These are phyloP conservation scores for Tulasnella sp. DNA, from an alignment of 768 basidiomycete species.

Conservation along the genomic window DNA sequence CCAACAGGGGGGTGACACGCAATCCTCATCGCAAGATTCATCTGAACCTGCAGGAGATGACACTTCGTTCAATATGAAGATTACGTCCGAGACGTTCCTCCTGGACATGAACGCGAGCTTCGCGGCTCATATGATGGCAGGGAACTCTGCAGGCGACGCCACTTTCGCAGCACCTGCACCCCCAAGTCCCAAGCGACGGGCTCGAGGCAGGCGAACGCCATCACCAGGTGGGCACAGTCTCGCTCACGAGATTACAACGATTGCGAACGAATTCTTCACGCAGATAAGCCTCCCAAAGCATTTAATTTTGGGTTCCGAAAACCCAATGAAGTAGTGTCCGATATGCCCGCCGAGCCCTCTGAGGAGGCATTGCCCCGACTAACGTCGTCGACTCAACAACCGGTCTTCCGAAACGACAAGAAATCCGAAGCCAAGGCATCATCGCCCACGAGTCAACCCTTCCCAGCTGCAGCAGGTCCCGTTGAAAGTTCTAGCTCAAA, in stretches of 20 bases:
- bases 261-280: background rate
- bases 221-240: background rate
- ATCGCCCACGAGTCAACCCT: background rate
- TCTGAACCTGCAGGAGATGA: background rate
- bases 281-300: background rate
- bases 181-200: background rate
- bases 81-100: constrained; percentile 27
- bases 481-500: background rate
- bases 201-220: background rate
- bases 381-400: background rate
- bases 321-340: background rate
- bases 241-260: background rate
- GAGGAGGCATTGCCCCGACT: background rate
- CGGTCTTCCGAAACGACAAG: background rate
- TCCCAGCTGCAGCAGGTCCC: background rate
- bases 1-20: background rate
- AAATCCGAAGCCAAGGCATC: background rate
- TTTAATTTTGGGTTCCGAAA: background rate
- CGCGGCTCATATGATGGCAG: constrained; percentile 3
- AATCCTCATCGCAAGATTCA: background rate
- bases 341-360: background rate
- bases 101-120: constrained; percentile 29
- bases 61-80: constrained; percentile 21
- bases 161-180: background rate
- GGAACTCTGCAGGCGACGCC: constrained; percentile 2